phyloP scores from a whole-genome alignment of 129 eudicot genomes.

The Daucus carota region DH1_v3.0 NC_030386.2:31591001-31591500 shows the following conservation, averaged over 20 bases:
- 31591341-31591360: constrained; percentile 44
- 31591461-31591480: constrained; percentile 74
- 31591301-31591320: constrained; percentile 46
- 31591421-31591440: constrained; percentile 36
- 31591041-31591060: background rate
- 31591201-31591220: constrained; percentile 33
- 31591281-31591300: constrained; percentile 49
- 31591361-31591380: background rate
- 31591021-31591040: background rate
- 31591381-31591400: background rate
- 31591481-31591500: constrained; percentile 73
- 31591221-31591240: constrained; percentile 56
- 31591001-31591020: background rate
- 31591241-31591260: constrained; percentile 43
- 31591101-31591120: background rate
- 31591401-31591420: background rate
- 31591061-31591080: background rate
- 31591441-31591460: constrained; percentile 44
- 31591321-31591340: constrained; percentile 55
- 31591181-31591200: constrained; percentile 59
- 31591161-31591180: constrained; percentile 16
- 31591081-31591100: background rate
- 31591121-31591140: background rate
- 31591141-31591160: background rate
- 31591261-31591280: constrained; percentile 33